Evolutionary conservation across 805 yeast species (phyloP), one percentile per base, ranked within the genome.

Genomic region (Candida coquimbonensis): DNA sequence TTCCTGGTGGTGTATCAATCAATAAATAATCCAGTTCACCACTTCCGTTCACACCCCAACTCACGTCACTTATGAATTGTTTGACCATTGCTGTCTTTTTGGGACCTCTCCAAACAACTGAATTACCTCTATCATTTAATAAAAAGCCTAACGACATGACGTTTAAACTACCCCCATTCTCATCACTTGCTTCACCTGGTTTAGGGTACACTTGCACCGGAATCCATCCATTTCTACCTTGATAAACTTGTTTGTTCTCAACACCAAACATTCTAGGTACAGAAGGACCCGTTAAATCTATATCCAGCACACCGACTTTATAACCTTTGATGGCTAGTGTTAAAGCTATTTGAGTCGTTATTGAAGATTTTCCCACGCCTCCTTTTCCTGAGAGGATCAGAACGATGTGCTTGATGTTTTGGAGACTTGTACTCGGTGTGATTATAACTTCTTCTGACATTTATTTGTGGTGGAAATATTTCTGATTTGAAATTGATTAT

Each of bases 61-160:
- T 77, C 2, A 91, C 96, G 61, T 93, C 98, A 49, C 79, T 77
- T 37, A 95, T 70, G 60, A 93, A 91, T 66, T 93, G 99, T 50
- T 90, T 77, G 34, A 93, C 86, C 98, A 93, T 93, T 13, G 97
- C 96, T 0, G 97, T 90, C 61, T 95, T 93, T 65, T 91, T 89
- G 3, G 99, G 99, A 0, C 99, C 99, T 59, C 98, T 73, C 99
- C 99, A 93, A 9, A 93, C 97, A 16, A 93, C 93, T 25, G 95
- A 81, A 56, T 84, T 87, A 26, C 95, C 95, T 50, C 98, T 66
- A 58, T 87, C 83, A 25, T 83, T 81, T 7, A 93, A 66, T 43
- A 93, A 65, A 60, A 93, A 93, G 7, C 98, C 99, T 13, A 93
- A 64, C 4, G 96, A 87, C 84, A 91, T 88, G 39, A 90, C 74